Percentiles rank a stretch among this genome's conserved stretches.
These are phyloP conservation scores for Exophiala sp. DNA, from an alignment of 2,329 filamentous ascomycete genomes.

Conservation along the genomic window DNA sequence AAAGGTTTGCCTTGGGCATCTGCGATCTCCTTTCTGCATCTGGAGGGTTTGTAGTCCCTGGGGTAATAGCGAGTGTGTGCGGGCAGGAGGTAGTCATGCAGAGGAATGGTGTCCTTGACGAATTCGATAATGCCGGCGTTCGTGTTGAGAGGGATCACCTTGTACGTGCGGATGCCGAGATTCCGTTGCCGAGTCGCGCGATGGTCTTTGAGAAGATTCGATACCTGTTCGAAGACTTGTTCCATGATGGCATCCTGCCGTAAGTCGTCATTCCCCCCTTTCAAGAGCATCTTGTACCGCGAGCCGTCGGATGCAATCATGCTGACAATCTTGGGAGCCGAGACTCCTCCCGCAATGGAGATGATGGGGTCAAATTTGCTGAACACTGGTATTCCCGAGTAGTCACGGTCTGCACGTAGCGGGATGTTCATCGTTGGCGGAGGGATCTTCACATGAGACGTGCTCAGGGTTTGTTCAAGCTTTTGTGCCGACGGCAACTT, in stretches of 20 bases:
- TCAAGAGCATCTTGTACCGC: conserved; percentile 83
- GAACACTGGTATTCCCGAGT: conserved; percentile 69
- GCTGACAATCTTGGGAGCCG: conserved; percentile 88
- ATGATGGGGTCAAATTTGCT: conserved; percentile 66
- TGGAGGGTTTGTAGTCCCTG: conserved; percentile 67
- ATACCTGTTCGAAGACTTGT: conserved; percentile 96
- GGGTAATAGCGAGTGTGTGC: conserved; percentile 84
- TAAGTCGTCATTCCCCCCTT: conserved; percentile 91
- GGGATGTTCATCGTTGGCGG: conserved; percentile 84
- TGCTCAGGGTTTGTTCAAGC: conserved; percentile 54
- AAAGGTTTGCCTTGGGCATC: conserved; percentile 64
- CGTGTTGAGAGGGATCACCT: conserved; percentile 82
- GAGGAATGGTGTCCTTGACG: conserved; percentile 82
- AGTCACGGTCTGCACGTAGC: conserved; percentile 66
- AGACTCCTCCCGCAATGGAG: conserved; percentile 81
- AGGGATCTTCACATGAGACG: conserved; percentile 62
- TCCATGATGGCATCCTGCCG: conserved; percentile 99
- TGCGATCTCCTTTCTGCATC: conserved; percentile 73
- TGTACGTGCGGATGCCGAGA: conserved; percentile 90
- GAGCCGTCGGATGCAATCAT: conserved; percentile 70
- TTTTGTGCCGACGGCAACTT: conserved; percentile 58
- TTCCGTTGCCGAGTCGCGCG: conserved; percentile 80
- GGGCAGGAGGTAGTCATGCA: conserved; percentile 87
- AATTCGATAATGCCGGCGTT: conserved; percentile 93
- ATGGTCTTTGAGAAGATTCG: conserved; percentile 78